A percentile compares a stretch with the other conserved stretches of the same genome.
phyloP scores from a whole-genome alignment of 768 basidiomycete genomes.

The Gymnopilus dilepis region DNA sequence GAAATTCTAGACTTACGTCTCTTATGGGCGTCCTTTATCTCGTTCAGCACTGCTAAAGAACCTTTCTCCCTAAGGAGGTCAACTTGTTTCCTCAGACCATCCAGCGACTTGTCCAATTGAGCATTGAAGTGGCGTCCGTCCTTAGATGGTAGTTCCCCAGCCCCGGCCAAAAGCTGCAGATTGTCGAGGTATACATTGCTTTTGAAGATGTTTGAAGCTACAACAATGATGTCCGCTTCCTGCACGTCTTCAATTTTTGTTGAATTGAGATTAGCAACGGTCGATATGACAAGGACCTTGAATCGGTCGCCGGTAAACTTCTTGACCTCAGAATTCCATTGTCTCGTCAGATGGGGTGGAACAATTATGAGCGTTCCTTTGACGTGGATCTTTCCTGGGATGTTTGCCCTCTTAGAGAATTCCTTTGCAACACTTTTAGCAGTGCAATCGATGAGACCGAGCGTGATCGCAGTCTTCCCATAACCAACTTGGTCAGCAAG shows the following conservation, averaged over 20 bases:
- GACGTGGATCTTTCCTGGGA: constrained; percentile 72
- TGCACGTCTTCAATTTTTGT: constrained; percentile 75
- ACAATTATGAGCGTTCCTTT: constrained; percentile 86
- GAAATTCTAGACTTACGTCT: constrained; percentile 48
- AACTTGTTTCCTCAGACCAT: constrained; percentile 66
- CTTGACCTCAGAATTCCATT: constrained; percentile 86
- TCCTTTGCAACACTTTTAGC: constrained; percentile 60
- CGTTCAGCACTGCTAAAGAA: constrained; percentile 60
- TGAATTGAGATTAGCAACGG: constrained; percentile 71
- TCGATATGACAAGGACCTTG: constrained; percentile 69
- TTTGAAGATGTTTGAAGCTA: constrained; percentile 86
- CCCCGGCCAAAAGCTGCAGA: constrained; percentile 71
- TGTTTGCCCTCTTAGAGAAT: constrained; percentile 52
- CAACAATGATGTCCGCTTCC: constrained; percentile 85
- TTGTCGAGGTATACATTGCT: constrained; percentile 79
- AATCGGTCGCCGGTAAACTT: constrained; percentile 78
- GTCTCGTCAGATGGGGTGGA: constrained; percentile 86
- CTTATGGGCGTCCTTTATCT: constrained; percentile 67
- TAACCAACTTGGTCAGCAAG: constrained; percentile 97
- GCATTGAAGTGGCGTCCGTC: constrained; percentile 91
- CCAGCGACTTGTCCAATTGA: constrained; percentile 68
- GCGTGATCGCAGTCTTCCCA: constrained; percentile 94
- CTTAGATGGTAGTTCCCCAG: constrained; percentile 69
- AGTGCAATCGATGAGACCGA: constrained; percentile 84
- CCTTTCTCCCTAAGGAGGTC: constrained; percentile 72